A percentile compares a stretch with the other conserved stretches of the same genome.
These are phyloP conservation scores for Bullera alba DNA, from an alignment of 768 basidiomycete species.

Conservation along the genomic window DNA sequence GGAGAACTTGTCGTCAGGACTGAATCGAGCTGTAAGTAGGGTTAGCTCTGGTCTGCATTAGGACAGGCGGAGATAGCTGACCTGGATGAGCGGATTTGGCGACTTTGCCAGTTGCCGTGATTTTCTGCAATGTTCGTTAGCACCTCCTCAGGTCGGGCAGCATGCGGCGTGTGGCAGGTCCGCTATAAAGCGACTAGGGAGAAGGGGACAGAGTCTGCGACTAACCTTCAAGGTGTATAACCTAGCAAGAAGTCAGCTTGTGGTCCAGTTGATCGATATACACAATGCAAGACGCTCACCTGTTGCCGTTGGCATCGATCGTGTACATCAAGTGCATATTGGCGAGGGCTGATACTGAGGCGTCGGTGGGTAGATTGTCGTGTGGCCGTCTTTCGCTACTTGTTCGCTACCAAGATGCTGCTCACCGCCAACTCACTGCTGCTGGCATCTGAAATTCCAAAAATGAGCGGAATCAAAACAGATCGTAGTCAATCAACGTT, in stretches of 20 bases:
- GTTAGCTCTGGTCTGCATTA: background rate
- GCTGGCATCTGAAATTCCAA: too few species aligned
- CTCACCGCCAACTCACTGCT: too few species aligned
- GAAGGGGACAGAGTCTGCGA: background rate
- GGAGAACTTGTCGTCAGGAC: slow-evolving; percentile 98
- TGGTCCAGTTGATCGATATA: background rate
- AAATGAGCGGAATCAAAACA: background rate
- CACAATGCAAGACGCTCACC: slow-evolving; percentile 19
- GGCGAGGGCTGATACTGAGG: too few species aligned
- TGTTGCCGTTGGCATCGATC: slow-evolving; percentile 41
- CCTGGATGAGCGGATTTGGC: slow-evolving; percentile 98
- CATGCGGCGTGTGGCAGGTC: background rate
- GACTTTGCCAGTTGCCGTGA: slow-evolving; percentile 67
- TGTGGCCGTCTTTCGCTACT: too few species aligned
- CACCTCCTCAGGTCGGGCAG: background rate
- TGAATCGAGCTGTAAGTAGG: slow-evolving; percentile 73
- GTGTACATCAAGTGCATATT: slow-evolving; percentile 95
- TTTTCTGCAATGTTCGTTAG: slow-evolving; percentile 58
- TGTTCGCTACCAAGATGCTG: too few species aligned
- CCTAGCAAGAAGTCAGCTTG: slow-evolving; percentile 50
- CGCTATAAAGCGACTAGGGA: background rate
- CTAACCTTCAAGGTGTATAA: slow-evolving; percentile 86
- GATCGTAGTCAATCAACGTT: too few species aligned
- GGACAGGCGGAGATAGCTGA: slow-evolving; percentile 37
- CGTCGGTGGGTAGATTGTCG: too few species aligned